Evolutionary conservation across 2,329 filamentous ascomycete genomes (phyloP).

Genomic region (Calonectria pseudoturangicola): DNA sequence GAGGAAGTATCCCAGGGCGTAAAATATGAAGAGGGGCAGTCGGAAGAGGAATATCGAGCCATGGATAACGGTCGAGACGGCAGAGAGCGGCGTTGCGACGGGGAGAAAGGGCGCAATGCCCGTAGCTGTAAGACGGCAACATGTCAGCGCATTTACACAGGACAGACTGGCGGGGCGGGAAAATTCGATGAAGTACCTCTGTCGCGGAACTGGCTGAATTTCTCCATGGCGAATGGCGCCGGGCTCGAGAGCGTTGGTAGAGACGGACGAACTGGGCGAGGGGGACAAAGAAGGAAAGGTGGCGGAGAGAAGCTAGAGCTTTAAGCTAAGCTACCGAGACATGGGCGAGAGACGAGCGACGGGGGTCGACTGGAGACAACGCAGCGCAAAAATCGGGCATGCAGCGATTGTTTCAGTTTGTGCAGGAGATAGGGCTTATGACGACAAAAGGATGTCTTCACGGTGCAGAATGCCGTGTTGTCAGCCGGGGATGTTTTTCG

Average conservation of each 20-base stretch:
- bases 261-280: constrained; percentile 25
- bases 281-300: constrained; percentile 37
- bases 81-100: constrained; percentile 78
- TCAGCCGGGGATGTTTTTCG: constrained; percentile 10
- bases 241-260: constrained; percentile 17
- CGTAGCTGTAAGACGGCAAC: constrained; percentile 77
- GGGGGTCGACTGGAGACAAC: constrained; percentile 29
- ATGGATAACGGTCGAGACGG: constrained; percentile 78
- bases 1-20: constrained; percentile 83
- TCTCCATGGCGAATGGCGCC: constrained; percentile 80
- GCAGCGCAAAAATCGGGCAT: constrained; percentile 1
- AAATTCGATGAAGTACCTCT: constrained; percentile 74
- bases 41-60: constrained; percentile 86
- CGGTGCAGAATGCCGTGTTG: constrained; percentile 26
- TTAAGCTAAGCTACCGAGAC: constrained; percentile 50
- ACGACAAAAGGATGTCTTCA: constrained; percentile 16
- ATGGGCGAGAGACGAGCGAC: constrained; percentile 41
- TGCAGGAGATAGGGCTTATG: constrained; percentile 14
- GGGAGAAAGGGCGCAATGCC: constrained; percentile 98
- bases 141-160: constrained; percentile 36
- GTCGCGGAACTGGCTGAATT: constrained; percentile 94
- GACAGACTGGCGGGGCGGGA: background rate
- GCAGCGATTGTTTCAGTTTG: constrained; percentile 29
- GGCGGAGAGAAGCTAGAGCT: constrained; percentile 34
- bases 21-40: constrained; percentile 83